Percentiles rank a stretch among this genome's conserved stretches.
phyloP scores from a whole-genome alignment of 192 early-diverging fungal genomes.

The Spinellus fusiger region DNA sequence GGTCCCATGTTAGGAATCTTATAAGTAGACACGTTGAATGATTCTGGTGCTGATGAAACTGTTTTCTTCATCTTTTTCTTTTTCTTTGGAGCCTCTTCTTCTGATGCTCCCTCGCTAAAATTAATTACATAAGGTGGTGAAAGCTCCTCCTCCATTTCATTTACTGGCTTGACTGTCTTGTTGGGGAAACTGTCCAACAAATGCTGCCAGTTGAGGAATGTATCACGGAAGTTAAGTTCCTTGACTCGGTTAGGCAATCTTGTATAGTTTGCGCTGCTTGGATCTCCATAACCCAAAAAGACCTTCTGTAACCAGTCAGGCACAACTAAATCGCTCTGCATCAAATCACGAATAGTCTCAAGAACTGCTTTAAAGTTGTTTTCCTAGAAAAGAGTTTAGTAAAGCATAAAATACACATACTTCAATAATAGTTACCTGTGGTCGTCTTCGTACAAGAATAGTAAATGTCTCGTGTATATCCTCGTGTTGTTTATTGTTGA shows the following conservation, averaged over 20 bases:
- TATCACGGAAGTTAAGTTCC: slow-evolving; percentile 81
- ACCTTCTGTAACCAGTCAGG: slow-evolving; percentile 90
- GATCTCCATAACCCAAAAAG: slow-evolving; percentile 95
- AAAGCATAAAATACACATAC: not conserved
- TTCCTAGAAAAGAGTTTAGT: no score
- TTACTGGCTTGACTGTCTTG: slow-evolving; percentile 34
- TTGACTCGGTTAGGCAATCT: slow-evolving; percentile 46
- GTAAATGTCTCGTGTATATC: slow-evolving; percentile 83
- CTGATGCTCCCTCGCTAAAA: slow-evolving; percentile 36
- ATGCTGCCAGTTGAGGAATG: slow-evolving; percentile 82
- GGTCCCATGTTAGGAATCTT: slow-evolving; percentile 65
- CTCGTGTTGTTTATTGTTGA: slow-evolving; percentile 39
- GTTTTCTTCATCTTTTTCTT: slow-evolving; percentile 36
- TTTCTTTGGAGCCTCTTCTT: slow-evolving; percentile 19
- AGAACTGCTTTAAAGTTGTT: slow-evolving; percentile 93
- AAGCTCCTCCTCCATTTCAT: slow-evolving; percentile 21
- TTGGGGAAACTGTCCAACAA: slow-evolving; percentile 59
- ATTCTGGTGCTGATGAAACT: slow-evolving; percentile 29
- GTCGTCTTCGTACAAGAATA: slow-evolving; percentile 80
- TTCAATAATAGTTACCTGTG: slow-evolving; percentile 34
- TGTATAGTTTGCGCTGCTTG: slow-evolving; percentile 65
- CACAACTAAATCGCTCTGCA: slow-evolving; percentile 75
- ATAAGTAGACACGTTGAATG: slow-evolving; percentile 58
- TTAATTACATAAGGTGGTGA: slow-evolving; percentile 75
- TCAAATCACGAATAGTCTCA: slow-evolving; percentile 84